phyloP scores from a whole-genome alignment of 2,329 filamentous ascomycete species.

The Cercospora sp. region DNA sequence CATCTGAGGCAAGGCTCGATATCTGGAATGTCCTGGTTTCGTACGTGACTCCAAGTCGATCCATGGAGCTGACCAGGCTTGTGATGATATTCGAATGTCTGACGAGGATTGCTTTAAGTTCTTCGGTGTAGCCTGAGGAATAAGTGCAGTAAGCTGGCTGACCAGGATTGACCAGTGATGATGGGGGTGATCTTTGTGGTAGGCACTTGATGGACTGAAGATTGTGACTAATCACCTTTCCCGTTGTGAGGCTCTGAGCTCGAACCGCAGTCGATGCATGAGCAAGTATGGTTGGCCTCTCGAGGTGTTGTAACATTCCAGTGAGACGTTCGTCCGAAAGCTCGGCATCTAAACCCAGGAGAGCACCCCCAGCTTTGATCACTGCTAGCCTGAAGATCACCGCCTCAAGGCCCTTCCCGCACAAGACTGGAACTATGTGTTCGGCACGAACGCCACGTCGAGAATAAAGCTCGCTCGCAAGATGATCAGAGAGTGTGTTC shows the following conservation, averaged over 20 bases:
- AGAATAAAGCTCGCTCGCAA: neutral
- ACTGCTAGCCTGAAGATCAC: neutral
- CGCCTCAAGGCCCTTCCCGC: neutral
- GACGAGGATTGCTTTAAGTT: conserved; percentile 10
- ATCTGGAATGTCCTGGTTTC: conserved; percentile 12
- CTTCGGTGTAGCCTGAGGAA: conserved; percentile 12
- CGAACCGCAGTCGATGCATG: neutral
- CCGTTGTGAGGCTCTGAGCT: neutral
- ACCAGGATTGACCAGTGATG: neutral
- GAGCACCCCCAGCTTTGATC: neutral
- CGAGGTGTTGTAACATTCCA: neutral
- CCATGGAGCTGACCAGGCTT: neutral
- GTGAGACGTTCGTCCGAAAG: neutral
- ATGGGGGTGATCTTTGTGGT: neutral
- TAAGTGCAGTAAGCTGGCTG: conserved; percentile 9
- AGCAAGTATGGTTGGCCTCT: neutral
- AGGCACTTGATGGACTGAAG: neutral
- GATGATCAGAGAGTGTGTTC: neutral
- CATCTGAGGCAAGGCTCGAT: conserved; percentile 24
- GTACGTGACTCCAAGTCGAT: neutral
- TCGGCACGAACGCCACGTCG: neutral
- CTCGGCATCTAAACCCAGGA: neutral
- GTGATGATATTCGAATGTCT: conserved; percentile 5
- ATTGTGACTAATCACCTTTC: neutral
- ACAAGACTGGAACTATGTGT: neutral